Evolutionary conservation across 2,329 filamentous ascomycete genomes (phyloP), one percentile per base, ranked within the genome.

Genomic region (Trichophyton benhamiae): DNA sequence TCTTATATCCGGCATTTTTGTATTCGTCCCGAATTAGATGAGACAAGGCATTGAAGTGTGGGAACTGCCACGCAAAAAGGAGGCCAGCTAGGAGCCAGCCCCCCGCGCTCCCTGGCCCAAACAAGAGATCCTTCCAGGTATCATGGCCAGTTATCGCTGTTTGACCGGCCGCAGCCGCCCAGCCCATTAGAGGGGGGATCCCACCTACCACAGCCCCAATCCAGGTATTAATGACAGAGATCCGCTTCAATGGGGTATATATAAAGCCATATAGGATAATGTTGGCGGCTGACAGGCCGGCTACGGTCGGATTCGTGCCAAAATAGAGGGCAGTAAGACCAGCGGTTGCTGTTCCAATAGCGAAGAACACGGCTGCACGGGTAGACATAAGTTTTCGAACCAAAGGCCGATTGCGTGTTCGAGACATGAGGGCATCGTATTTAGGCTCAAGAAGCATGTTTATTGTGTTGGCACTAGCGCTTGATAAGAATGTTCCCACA

Each of bases 371-470:
- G 3, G 94, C 94, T 17, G 82, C 83, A 30, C 85, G 82, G 3
- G 80, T 80, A 41, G 84, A 86, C 46, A 99, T 79, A 1, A 99
- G 82, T 6, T 85, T 84, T 57, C 94, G 83, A 2, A 96, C 94
- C 0, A 99, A 79, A 0, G 94, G 94, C 3, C 94, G 79, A 68
- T 96, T 96, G 30, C 89, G 83, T 1, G 94, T 99, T n/a, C 94
- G 85, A 41, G 83, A 86, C 94, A 99, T 99, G 69, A 88, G 85
- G 53, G 91, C 89, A 73, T 99, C 94, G 70, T 91, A 91, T 63
- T 86, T 81, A 8, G 86, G 88, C 75, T 99, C 94, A 75, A 96
- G 91, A 62, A 96, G 84, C 94, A 99, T 99, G 75, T 99, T 99
- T 66, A 97, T 80, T 1, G 94, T 84, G 72, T 99, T 99, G 49